Evolutionary conservation across 169 alveolate genomes (phyloP).

Genomic region (Plasmodium gonderi): DNA sequence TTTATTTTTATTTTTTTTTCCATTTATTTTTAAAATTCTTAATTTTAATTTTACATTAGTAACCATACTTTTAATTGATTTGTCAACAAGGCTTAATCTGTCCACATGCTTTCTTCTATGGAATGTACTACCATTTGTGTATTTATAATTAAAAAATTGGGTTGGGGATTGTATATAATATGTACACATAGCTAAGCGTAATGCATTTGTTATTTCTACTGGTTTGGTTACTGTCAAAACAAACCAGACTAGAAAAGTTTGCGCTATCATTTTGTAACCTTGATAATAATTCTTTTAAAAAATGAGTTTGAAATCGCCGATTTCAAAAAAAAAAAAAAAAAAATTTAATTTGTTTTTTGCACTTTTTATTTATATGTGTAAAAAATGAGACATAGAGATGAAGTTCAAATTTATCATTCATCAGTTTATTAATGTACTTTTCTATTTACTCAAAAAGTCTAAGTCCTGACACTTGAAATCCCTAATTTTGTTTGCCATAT

Average conservation of each 20-base stretch:
- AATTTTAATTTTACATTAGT: neutral
- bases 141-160: neutral
- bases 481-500: neutral
- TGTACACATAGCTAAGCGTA: neutral
- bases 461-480: neutral
- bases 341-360: neutral
- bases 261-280: constrained; percentile 29
- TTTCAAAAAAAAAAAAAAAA: constrained; percentile 16
- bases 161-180: neutral
- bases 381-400: neutral
- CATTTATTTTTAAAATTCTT: neutral
- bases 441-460: neutral
- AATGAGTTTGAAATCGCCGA: neutral
- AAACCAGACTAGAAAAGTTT: constrained; percentile 20
- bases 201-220: constrained; percentile 3
- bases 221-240: neutral
- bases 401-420: neutral
- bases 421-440: neutral
- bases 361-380: neutral
- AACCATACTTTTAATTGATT: constrained; percentile 62
- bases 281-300: constrained; percentile 1
- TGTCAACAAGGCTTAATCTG: constrained; percentile 42
- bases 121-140: neutral
- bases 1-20: neutral
- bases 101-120: constrained; percentile 1